These are phyloP conservation scores for Pilatotrama ljubarskyi DNA, from an alignment of 768 basidiomycete genomes.

Conservation along the genomic window DNA sequence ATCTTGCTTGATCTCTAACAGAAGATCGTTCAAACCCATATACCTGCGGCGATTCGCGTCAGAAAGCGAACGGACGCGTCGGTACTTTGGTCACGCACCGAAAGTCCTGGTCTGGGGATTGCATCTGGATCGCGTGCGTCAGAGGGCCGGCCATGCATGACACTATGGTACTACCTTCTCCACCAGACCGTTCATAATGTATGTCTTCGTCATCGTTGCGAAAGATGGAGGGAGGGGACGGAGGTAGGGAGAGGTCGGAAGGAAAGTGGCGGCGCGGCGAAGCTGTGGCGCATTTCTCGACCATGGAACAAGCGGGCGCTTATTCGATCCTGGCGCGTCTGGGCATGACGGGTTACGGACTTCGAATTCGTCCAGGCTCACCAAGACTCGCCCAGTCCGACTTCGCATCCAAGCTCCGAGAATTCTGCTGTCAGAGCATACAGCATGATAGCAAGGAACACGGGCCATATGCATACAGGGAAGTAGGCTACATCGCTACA, in stretches of 20 bases:
- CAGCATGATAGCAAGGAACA: neutral
- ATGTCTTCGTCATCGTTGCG: slow-evolving; percentile 72
- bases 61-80: slow-evolving; percentile 20
- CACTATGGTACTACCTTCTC: slow-evolving; percentile 60
- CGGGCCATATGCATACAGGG: neutral
- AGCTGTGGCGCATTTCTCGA: slow-evolving; percentile 21
- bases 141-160: neutral
- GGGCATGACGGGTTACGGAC: neutral
- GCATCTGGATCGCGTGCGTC: slow-evolving; percentile 57
- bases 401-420: neutral
- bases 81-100: slow-evolving; percentile 46
- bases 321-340: slow-evolving; percentile 5
- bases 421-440: neutral
- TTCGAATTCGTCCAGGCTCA: neutral
- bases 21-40: slow-evolving; percentile 96
- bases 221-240: neutral
- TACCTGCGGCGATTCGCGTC: slow-evolving; percentile 54
- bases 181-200: slow-evolving; percentile 80
- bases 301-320: neutral
- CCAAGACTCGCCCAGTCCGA: slow-evolving; percentile 1
- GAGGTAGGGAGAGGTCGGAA: slow-evolving; percentile 1
- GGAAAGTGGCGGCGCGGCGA: slow-evolving; percentile 14
- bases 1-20: slow-evolving; percentile 84
- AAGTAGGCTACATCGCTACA: slow-evolving; percentile 1
- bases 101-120: slow-evolving; percentile 89